phyloP scores from a whole-genome alignment of 2,329 filamentous ascomycete species.

The Trichophyton mentagrophytes region DNA sequence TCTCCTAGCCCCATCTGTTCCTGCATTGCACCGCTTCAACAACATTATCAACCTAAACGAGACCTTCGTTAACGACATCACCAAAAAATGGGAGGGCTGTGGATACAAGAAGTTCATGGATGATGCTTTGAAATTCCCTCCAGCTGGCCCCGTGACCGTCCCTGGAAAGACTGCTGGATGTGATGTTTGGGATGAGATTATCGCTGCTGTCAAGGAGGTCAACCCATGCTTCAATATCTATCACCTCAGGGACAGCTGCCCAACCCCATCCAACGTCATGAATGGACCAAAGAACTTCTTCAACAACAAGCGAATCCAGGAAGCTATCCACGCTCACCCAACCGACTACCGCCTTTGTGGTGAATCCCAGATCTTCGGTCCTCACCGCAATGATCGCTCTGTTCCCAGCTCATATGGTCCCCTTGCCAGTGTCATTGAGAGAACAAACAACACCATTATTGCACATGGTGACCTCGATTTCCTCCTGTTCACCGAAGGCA shows the following conservation, averaged over 20 bases:
- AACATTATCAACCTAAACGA: slow-evolving; percentile 35
- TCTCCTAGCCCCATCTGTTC: slow-evolving; percentile 24
- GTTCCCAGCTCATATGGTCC: slow-evolving; percentile 44
- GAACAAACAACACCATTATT: slow-evolving; percentile 59
- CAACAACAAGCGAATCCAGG: slow-evolving; percentile 56
- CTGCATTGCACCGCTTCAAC: slow-evolving; percentile 30
- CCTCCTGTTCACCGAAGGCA: slow-evolving; percentile 56
- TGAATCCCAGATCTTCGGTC: slow-evolving; percentile 33
- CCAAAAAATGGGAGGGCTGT: slow-evolving; percentile 31
- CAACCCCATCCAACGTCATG: slow-evolving; percentile 54
- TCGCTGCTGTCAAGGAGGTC: slow-evolving; percentile 39
- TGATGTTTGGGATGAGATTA: slow-evolving; percentile 46
- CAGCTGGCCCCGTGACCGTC: slow-evolving; percentile 46
- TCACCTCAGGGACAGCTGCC: slow-evolving; percentile 59
- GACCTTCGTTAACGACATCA: slow-evolving; percentile 29
- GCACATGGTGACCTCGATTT: slow-evolving; percentile 59
- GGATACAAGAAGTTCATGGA: slow-evolving; percentile 35
- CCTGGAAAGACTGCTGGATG: slow-evolving; percentile 37
- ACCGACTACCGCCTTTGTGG: slow-evolving; percentile 46
- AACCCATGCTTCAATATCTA: slow-evolving; percentile 77
- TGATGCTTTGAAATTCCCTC: slow-evolving; percentile 52
- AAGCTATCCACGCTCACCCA: slow-evolving; percentile 51
- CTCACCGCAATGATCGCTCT: slow-evolving; percentile 25
- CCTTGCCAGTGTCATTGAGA: slow-evolving; percentile 59
- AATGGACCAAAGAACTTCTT: slow-evolving; percentile 53